A percentile compares a stretch with the other conserved stretches of the same genome.
phyloP scores from a whole-genome alignment of 495 filamentous ascomycete species.

The Neurospora sp. region DNA sequence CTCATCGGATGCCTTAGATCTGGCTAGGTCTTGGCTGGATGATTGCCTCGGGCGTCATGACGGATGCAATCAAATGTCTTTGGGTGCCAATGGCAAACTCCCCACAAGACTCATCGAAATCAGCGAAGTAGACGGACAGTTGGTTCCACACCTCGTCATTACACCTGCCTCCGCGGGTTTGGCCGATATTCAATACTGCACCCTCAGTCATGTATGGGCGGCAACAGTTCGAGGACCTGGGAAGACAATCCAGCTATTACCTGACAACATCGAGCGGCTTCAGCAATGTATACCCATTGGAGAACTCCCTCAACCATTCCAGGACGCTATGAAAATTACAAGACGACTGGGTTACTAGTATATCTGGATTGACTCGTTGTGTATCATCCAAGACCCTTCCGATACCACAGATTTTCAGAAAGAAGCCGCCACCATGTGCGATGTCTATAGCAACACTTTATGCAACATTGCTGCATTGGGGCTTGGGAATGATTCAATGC shows the following conservation, averaged over 20 bases:
- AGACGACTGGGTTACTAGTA: background rate
- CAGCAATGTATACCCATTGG: background rate
- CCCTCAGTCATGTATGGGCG: background rate
- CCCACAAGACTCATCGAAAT: background rate
- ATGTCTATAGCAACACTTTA: background rate
- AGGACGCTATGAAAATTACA: background rate
- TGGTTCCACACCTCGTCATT: background rate
- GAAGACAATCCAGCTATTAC: background rate
- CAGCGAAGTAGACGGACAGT: background rate
- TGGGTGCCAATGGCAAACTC: background rate
- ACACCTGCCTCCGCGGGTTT: background rate
- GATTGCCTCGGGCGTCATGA: background rate
- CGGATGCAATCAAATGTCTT: background rate
- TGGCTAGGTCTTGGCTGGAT: background rate
- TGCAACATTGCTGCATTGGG: background rate
- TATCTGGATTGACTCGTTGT: background rate
- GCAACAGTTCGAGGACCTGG: background rate
- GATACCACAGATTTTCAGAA: background rate
- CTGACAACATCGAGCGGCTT: background rate
- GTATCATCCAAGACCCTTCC: background rate
- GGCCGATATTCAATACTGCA: background rate
- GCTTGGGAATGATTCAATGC: background rate
- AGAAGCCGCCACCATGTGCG: background rate
- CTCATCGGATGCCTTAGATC: background rate
- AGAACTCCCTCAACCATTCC: background rate